Evolutionary conservation across 225 moss, liverwort and hornwort genomes (phyloP).

Genomic region (Pseudoscleropodium purum): DNA sequence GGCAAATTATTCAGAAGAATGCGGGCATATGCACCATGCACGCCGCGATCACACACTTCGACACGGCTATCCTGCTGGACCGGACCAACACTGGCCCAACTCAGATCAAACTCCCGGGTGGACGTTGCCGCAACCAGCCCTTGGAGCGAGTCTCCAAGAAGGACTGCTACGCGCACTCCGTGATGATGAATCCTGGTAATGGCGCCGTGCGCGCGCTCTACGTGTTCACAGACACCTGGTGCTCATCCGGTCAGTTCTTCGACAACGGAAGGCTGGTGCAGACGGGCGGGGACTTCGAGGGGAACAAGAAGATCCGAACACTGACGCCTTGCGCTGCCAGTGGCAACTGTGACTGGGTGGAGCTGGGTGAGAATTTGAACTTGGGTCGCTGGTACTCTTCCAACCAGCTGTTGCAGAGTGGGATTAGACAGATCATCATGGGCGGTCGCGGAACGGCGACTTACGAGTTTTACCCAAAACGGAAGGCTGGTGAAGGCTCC

Average conservation of each 20-base stretch:
- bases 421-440: constrained; percentile 22
- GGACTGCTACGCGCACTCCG: constrained; percentile 43
- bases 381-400: constrained; percentile 12
- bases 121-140: constrained; percentile 23
- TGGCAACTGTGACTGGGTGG: constrained; percentile 31
- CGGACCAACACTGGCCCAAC: constrained; percentile 27
- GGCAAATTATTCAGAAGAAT: constrained; percentile 7
- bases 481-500: constrained; percentile 1
- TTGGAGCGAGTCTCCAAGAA: constrained; percentile 5
- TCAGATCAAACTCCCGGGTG: constrained; percentile 18
- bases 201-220: constrained; percentile 19
- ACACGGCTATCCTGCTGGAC: constrained; percentile 27
- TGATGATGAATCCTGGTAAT: constrained; percentile 20
- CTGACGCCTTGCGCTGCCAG: background rate
- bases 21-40: constrained; percentile 31
- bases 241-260: constrained; percentile 35
- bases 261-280: constrained; percentile 10
- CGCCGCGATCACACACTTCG: constrained; percentile 22
- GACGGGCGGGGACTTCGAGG: constrained; percentile 36
- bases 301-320: constrained; percentile 20
- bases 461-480: constrained; percentile 30
- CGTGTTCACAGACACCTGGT: constrained; percentile 37
- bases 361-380: background rate
- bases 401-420: constrained; percentile 15
- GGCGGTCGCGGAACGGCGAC: constrained; percentile 5